Conservation (phyloP, 140 eudicot species). For the Anethum foeniculum region DNA sequence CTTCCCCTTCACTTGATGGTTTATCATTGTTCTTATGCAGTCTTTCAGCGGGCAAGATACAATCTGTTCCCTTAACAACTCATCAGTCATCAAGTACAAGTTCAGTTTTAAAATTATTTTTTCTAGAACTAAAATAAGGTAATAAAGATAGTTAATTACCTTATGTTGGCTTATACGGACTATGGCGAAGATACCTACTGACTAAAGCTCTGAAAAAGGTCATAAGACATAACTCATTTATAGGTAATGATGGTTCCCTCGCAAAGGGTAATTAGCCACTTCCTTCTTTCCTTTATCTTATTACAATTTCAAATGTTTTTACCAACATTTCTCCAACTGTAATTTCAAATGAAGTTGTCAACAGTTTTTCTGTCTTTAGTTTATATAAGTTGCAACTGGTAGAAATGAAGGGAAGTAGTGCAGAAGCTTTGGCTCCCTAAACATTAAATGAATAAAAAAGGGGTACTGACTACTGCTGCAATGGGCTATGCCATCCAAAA, state of each 20-base stretch:
- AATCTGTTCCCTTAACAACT: not conserved
- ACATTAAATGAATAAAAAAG: too few relatives aligned
- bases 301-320: not conserved
- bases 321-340: not conserved
- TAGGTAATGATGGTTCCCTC: not conserved
- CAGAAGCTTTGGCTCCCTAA: not conserved
- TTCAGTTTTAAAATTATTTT: not conserved
- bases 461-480: too few relatives aligned
- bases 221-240: not conserved
- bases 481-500: too few relatives aligned
- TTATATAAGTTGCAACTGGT: not conserved
- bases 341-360: not conserved
- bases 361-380: not conserved
- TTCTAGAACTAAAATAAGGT: not conserved
- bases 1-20: not conserved
- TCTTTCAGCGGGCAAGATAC: not conserved
- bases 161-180: not conserved
- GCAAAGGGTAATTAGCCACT: not conserved
- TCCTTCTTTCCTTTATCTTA: not conserved
- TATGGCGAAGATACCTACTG: not conserved
- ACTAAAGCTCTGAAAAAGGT: not conserved
- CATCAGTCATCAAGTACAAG: not conserved
- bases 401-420: not conserved
- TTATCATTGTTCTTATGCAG: not conserved
- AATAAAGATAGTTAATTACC: not conserved